Conservation (phyloP, 2,329 filamentous ascomycete species). For the Plenodomus lindquistii region DNA sequence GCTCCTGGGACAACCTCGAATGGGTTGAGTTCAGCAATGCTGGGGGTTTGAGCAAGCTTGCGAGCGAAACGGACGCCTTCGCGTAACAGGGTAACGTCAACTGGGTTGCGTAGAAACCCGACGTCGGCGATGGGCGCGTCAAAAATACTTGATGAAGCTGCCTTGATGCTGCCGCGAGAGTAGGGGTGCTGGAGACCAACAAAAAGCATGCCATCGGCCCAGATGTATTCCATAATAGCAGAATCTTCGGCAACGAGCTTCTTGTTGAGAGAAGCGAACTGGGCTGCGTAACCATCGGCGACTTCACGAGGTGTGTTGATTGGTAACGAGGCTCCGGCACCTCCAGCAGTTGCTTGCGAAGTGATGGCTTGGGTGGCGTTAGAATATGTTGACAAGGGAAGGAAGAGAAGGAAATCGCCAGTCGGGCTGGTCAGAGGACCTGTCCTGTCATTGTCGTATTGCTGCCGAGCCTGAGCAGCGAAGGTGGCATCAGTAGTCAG, state of each 20-base stretch:
- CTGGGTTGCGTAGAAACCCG: constrained; percentile 27
- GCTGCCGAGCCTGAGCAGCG: constrained; percentile 19
- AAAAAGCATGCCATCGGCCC: constrained; percentile 18
- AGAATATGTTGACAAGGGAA: constrained; percentile 21
- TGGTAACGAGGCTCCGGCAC: constrained; percentile 21
- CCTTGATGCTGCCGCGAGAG: constrained; percentile 30
- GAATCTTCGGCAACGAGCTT: constrained; percentile 21
- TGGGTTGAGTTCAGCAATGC: constrained; percentile 21
- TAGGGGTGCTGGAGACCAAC: constrained; percentile 28
- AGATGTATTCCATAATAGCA: constrained; percentile 26
- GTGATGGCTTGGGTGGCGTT: constrained; percentile 18
- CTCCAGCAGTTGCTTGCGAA: constrained; percentile 16
- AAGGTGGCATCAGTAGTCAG: constrained; percentile 22
- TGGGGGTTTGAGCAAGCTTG: constrained; percentile 9
- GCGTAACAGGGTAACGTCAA: constrained; percentile 24
- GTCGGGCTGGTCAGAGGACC: constrained; percentile 22
- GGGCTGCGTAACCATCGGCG: constrained; percentile 17
- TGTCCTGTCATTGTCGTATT: constrained; percentile 14
- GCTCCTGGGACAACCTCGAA: constrained; percentile 24
- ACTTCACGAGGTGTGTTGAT: constrained; percentile 17
- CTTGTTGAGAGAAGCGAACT: constrained; percentile 19
- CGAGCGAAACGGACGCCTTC: constrained; percentile 27
- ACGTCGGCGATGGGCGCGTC: constrained; percentile 27
- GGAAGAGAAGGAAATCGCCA: constrained; percentile 28
- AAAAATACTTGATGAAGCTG: constrained; percentile 22